phyloP scores from a whole-genome alignment of 1,284 basidiomycete species.

The Cystobasidium sp. region DNA sequence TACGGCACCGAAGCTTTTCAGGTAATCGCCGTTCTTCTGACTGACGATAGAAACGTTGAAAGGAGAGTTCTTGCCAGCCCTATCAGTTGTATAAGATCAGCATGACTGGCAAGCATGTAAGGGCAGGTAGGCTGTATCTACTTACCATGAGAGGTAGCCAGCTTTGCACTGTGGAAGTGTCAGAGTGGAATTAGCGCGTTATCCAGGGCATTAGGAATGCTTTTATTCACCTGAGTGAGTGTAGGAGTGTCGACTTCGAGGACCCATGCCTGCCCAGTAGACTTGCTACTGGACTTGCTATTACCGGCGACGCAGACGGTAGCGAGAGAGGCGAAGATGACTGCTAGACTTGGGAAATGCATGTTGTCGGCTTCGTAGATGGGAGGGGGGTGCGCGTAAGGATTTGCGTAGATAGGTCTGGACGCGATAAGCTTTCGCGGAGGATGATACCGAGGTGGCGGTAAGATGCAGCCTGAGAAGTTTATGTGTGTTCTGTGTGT shows the following conservation, averaged over 20 bases:
- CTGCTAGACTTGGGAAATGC: neutral
- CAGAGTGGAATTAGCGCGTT: neutral
- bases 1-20: constrained; percentile 16
- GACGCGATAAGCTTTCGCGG: too few relatives aligned
- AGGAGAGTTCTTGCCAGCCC: constrained; percentile 31
- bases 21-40: constrained; percentile 23
- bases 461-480: neutral
- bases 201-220: too few relatives aligned
- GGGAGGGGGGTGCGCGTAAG: too few relatives aligned
- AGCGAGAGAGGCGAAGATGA: neutral
- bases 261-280: neutral
- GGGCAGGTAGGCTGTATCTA: neutral
- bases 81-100: neutral
- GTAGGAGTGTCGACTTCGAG: constrained; percentile 20
- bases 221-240: constrained; percentile 18
- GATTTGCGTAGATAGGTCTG: too few relatives aligned
- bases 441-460: neutral
- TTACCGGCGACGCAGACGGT: neutral
- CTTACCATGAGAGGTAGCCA: constrained; percentile 20
- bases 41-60: constrained; percentile 34
- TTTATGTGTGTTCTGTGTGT: neutral
- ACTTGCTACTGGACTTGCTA: too few relatives aligned
- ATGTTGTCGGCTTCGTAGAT: neutral
- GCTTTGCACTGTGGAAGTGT: constrained; percentile 8
- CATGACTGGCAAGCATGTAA: neutral